Conservation (phyloP, 495 filamentous ascomycete species). For the Extremus antarcticus region DNA sequence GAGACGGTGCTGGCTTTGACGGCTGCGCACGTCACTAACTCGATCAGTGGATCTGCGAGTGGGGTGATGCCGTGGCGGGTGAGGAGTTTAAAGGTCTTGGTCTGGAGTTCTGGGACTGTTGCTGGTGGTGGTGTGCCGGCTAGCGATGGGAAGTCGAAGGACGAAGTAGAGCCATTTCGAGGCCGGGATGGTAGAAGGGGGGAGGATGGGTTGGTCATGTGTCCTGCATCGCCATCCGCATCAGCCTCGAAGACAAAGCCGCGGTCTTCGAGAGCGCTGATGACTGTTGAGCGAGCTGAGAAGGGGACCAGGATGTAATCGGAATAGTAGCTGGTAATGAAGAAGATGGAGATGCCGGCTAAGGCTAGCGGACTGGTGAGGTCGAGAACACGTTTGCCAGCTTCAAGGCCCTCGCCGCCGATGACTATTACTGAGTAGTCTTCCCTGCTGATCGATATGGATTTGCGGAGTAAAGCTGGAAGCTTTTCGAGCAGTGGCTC, state of each 20-base stretch:
- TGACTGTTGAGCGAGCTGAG: conserved; percentile 59
- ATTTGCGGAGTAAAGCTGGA: conserved; percentile 34
- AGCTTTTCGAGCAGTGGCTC: conserved; percentile 46
- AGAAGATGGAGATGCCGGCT: conserved; percentile 92
- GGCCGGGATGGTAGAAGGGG: conserved; percentile 25
- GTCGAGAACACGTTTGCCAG: conserved; percentile 87
- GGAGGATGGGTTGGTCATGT: conserved; percentile 41
- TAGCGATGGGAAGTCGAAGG: conserved; percentile 34
- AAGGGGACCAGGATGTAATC: conserved; percentile 90
- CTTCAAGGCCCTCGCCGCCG: conserved; percentile 76
- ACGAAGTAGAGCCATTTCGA: conserved; percentile 39
- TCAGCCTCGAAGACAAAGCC: conserved; percentile 78
- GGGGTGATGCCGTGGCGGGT: conserved; percentile 65
- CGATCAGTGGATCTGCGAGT: conserved; percentile 52
- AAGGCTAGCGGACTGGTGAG: conserved; percentile 82
- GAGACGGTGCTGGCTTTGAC: conserved; percentile 37
- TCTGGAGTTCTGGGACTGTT: conserved; percentile 66
- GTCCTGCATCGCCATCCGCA: conserved; percentile 36
- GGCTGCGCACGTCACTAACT: conserved; percentile 76
- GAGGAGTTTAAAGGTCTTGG: conserved; percentile 66
- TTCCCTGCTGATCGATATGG: conserved; percentile 65
- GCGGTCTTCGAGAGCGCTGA: conserved; percentile 61
- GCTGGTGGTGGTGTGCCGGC: conserved; percentile 69
- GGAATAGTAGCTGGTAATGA: conserved; percentile 95
- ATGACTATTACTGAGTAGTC: conserved; percentile 83